Conservation (phyloP, 176 grass and related monocot species). For the Musa beccarii region DNA sequence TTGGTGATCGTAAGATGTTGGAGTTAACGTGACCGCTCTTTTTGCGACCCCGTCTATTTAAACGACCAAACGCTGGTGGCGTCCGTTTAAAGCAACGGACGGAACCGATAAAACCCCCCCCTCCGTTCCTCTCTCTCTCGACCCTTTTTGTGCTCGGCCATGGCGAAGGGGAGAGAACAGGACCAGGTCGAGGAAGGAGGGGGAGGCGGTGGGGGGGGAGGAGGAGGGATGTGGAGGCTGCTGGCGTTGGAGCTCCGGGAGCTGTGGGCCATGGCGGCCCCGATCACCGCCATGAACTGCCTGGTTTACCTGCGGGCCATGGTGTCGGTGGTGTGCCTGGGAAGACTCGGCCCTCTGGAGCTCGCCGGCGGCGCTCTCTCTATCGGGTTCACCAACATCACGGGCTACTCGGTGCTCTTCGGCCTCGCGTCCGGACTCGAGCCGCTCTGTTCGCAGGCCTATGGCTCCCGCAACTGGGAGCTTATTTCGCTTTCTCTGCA, state of each 20-base stretch:
- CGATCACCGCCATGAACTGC: not conserved
- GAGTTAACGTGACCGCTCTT: too few species aligned
- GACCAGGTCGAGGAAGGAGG: not conserved
- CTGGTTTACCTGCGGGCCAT: not conserved
- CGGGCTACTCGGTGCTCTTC: conserved; percentile 4
- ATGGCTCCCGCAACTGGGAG: conserved; percentile 1
- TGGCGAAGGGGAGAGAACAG: not conserved
- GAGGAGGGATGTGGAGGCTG: not conserved
- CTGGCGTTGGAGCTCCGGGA: not conserved
- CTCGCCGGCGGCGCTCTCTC: conserved; percentile 5
- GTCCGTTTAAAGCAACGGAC: too few species aligned
- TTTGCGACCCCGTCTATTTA: too few species aligned
- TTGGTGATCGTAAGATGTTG: too few species aligned
- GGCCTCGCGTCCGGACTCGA: not conserved
- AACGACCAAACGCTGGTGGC: too few species aligned
- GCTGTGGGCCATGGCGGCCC: not conserved
- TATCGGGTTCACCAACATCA: conserved; percentile 16
- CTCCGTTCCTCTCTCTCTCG: not conserved
- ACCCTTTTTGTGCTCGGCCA: not conserved
- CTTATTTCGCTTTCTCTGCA: not conserved
- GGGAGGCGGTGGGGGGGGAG: not conserved
- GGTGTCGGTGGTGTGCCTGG: conserved; percentile 2
- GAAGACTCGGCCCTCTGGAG: not conserved
- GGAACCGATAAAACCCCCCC: too few species aligned
- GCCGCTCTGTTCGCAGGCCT: not conserved